These are phyloP conservation scores for Nakazawaea populi DNA, from an alignment of 805 yeast species.

Conservation along the genomic window DNA sequence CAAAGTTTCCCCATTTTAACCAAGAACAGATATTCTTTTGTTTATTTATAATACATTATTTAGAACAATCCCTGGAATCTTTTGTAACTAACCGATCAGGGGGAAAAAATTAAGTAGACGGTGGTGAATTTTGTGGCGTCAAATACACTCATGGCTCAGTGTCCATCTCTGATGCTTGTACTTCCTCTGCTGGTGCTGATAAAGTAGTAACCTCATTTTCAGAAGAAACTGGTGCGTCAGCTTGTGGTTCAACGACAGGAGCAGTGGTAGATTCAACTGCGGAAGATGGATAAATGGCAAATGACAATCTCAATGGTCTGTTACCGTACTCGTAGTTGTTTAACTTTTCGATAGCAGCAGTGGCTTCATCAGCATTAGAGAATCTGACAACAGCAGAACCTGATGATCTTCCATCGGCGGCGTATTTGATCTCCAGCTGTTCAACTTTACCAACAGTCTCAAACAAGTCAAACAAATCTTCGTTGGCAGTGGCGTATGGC, in stretches of 20 bases:
- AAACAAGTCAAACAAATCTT: constrained; percentile 79
- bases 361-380: constrained; percentile 61
- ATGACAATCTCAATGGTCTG: constrained; percentile 62
- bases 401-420: constrained; percentile 57
- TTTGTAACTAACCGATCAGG: too few species aligned
- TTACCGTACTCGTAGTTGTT: constrained; percentile 82
- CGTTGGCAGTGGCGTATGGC: constrained; percentile 85
- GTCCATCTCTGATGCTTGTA: neutral
- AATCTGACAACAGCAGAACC: constrained; percentile 87
- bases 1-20: neutral
- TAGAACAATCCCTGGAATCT: too few species aligned
- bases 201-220: neutral
- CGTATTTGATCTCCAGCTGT: constrained; percentile 70
- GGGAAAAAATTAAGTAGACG: too few species aligned
- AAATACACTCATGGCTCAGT: neutral
- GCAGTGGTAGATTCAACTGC: neutral
- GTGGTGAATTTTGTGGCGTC: too few species aligned
- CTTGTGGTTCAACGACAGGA: neutral
- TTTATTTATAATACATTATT: neutral
- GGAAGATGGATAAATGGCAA: constrained; percentile 35
- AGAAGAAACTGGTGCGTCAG: neutral
- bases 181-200: neutral
- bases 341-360: constrained; percentile 66
- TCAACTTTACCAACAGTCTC: constrained; percentile 75
- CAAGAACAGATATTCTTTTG: neutral